Evolutionary conservation across 176 grass and related monocot species (phyloP).

Genomic region (Melocanna baccifera): DNA sequence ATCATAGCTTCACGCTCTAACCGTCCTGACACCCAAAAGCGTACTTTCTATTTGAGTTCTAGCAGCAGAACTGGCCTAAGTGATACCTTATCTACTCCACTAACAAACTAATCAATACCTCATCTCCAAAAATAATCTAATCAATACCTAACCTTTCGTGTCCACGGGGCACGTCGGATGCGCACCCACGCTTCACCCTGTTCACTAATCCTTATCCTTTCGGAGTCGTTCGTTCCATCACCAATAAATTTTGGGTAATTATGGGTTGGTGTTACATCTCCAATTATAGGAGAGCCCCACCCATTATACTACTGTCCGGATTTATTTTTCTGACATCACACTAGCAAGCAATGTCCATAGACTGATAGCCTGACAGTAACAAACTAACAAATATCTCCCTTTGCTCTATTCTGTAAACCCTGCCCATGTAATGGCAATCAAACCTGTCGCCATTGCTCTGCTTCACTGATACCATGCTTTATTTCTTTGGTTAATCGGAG

Average conservation of each 20-base stretch:
- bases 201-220: slow-evolving; percentile 18
- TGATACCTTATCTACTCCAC: neutral
- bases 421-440: neutral
- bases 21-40: neutral
- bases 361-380: neutral
- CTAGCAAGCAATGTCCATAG: neutral
- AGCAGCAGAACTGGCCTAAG: neutral
- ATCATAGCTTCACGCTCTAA: no score
- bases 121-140: neutral
- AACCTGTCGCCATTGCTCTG: neutral
- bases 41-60: neutral
- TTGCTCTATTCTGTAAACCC: neutral
- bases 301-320: neutral
- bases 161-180: neutral
- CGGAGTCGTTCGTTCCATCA: neutral
- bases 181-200: neutral
- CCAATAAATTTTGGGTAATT: neutral
- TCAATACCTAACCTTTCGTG: neutral
- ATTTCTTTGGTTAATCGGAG: neutral
- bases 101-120: neutral
- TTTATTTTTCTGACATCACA: neutral
- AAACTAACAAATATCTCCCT: neutral
- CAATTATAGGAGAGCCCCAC: slow-evolving; percentile 14
- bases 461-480: neutral
- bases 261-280: neutral